A percentile compares a stretch with the other conserved stretches of the same genome.
Evolutionary conservation across 331 rosid species (phyloP).

Genomic region (Acacia concinna): DNA sequence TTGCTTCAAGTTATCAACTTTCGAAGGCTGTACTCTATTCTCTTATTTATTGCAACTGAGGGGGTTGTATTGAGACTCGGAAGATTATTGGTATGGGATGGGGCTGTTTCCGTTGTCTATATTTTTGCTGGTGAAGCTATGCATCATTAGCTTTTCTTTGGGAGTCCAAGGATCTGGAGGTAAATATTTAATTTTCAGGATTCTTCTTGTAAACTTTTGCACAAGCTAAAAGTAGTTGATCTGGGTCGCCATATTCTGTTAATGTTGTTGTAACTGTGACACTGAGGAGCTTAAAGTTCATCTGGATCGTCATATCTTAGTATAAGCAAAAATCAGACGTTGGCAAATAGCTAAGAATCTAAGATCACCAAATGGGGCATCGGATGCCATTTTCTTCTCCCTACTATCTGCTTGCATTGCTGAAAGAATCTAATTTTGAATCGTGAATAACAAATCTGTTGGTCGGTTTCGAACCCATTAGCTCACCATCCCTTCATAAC

Average conservation of each 20-base stretch:
- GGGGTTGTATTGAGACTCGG: constrained; percentile 34
- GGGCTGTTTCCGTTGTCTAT: constrained; percentile 44
- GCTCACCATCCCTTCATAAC: neutral
- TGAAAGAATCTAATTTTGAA: neutral
- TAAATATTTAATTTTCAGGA: constrained; percentile 33
- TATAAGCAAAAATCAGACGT: neutral
- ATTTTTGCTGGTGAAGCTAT: constrained; percentile 59
- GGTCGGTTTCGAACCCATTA: constrained; percentile 13
- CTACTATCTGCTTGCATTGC: constrained; percentile 22
- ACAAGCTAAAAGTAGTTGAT: constrained; percentile 32
- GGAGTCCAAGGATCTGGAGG: constrained; percentile 64
- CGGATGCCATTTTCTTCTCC: neutral
- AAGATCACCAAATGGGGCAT: constrained; percentile 8
- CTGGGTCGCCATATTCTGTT: constrained; percentile 21
- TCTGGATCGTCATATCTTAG: neutral
- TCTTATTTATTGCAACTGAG: constrained; percentile 40
- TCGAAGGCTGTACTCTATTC: constrained; percentile 32
- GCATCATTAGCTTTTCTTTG: constrained; percentile 50
- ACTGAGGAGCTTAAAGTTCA: neutral
- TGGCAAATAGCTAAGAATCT: constrained; percentile 8
- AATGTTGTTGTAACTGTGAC: constrained; percentile 26
- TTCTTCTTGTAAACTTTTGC: constrained; percentile 26
- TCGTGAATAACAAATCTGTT: neutral
- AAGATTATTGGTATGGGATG: constrained; percentile 60
- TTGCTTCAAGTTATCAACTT: constrained; percentile 62